Percentiles rank a stretch among this genome's conserved stretches.
phyloP scores from a whole-genome alignment of 768 basidiomycete species.

The Trametes gibbosa region DNA sequence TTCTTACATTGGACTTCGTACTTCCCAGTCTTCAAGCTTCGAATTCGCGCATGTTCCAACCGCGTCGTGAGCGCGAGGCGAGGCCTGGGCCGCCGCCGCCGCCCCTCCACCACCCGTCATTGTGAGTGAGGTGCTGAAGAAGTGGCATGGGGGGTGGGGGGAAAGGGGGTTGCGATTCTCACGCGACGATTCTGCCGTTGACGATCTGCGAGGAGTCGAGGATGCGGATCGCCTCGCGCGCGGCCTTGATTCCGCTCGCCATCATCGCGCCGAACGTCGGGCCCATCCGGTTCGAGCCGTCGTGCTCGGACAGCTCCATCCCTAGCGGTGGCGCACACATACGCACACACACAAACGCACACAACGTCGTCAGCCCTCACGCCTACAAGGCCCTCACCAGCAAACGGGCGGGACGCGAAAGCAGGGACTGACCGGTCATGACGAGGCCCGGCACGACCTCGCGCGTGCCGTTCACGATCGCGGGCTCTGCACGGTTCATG shows the following conservation, averaged over 20 bases:
- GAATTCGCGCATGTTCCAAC: no score
- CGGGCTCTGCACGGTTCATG: conserved; percentile 80
- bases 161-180: neutral
- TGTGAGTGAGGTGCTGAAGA: no score
- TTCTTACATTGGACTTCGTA: no score
- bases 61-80: no score
- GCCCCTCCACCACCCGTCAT: no score
- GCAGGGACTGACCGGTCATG: conserved; percentile 55
- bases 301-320: conserved; percentile 82
- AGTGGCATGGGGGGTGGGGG: no score
- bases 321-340: no score
- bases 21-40: no score
- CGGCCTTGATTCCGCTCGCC: conserved; percentile 59
- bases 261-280: conserved; percentile 84
- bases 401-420: neutral
- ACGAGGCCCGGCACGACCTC: conserved; percentile 75
- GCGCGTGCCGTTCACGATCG: conserved; percentile 74
- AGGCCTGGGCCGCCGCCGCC: no score
- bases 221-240: conserved; percentile 36
- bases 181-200: conserved; percentile 37
- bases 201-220: conserved; percentile 33
- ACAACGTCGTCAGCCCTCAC: neutral
- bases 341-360: no score
- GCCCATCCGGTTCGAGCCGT: conserved; percentile 66
- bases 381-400: no score